A percentile compares a stretch with the other conserved stretches of the same genome.
Conservation (phyloP, 1,139 yeast genomes). For the Sugiyamaella japonica region DNA sequence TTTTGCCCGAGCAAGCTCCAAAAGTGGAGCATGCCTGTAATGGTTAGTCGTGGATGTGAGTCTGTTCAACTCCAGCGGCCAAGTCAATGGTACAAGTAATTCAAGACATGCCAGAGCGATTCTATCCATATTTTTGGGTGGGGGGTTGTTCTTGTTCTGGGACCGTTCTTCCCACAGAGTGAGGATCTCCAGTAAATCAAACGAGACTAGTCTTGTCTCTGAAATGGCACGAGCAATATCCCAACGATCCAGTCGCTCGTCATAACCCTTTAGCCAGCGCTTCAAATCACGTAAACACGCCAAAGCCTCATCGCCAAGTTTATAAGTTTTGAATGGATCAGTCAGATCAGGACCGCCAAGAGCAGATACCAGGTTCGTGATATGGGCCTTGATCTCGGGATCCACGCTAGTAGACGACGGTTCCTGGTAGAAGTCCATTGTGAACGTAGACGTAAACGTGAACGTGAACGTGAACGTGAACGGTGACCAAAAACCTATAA, state of each 20-base stretch:
- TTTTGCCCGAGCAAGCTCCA: conserved; percentile 62
- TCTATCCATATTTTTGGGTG: conserved; percentile 47
- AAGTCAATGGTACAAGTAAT: conserved; percentile 76
- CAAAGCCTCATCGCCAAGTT: conserved; percentile 86
- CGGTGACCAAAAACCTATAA: too few species aligned
- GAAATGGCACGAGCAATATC: conserved; percentile 90
- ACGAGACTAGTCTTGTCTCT: conserved; percentile 68
- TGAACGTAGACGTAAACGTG: not conserved
- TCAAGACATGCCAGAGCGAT: conserved; percentile 74
- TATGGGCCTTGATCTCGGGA: conserved; percentile 52
- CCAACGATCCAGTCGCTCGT: conserved; percentile 64
- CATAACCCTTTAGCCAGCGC: conserved; percentile 83
- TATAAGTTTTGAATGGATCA: conserved; percentile 56
- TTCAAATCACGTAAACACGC: conserved; percentile 87
- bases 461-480: not conserved
- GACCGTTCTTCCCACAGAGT: conserved; percentile 65
- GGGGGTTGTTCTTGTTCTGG: conserved; percentile 37
- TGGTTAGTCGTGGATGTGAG: conserved; percentile 53
- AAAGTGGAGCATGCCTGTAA: conserved; percentile 55
- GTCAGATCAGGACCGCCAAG: conserved; percentile 78
- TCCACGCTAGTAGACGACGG: conserved; percentile 1
- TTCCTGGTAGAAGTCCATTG: conserved; percentile 7
- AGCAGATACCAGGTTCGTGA: conserved; percentile 72
- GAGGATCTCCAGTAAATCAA: conserved; percentile 74
- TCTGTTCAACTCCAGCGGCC: conserved; percentile 71